Evolutionary conservation across 2,329 filamentous ascomycete genomes (phyloP), one percentile per base, ranked within the genome.

Genomic region (Microdochium bolleyi): DNA sequence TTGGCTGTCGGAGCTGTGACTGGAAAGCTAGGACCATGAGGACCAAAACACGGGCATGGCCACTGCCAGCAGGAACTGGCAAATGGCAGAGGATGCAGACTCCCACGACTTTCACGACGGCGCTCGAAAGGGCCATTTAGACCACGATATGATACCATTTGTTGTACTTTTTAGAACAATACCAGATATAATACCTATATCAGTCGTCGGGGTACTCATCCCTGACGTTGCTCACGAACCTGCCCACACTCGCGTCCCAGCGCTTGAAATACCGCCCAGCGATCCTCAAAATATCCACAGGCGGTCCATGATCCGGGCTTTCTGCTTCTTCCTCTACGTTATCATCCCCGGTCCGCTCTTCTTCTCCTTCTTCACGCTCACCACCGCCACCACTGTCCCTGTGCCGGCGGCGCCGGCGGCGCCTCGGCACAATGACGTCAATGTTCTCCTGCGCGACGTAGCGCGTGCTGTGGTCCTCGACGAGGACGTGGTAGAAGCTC

Each of bases 1-100:
- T 68, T 95, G 52, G 88, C 88, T 11, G 83, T 85, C 1, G 82
- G 78, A 54, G 88, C 85, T 11, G 83, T 87, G 11, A 86, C 80
- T 30, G 70, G 64, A 22, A 69, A 63, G 59, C 8, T 10, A 13
- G 41, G 41, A 19, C 41, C 41, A 3, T 46, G 13, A 22, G 7
- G 37, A 19, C n/a, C n/a, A n/a, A n/a, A n/a, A n/a, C n/a, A n/a
- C n/a, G n/a, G n/a, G n/a, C n/a, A 19, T 19, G 19, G 4, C 14
- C 14, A 41, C 14, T n/a, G 19, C 16, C 9, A 22, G 21, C 16
- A 11, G 41, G 14, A 19, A 3, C 16, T 46, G 41, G 41, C 22
- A 8, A 4, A 21, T 19, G 9, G 19, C 13, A 21, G 8, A 24
- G 16, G 16, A 16, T 22, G 16, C 14, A n/a, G n/a, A n/a, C n/a